A percentile compares a stretch with the other conserved stretches of the same genome.
Conservation (phyloP, 345 rosid genomes). For the Excoecaria agallocha region DNA sequence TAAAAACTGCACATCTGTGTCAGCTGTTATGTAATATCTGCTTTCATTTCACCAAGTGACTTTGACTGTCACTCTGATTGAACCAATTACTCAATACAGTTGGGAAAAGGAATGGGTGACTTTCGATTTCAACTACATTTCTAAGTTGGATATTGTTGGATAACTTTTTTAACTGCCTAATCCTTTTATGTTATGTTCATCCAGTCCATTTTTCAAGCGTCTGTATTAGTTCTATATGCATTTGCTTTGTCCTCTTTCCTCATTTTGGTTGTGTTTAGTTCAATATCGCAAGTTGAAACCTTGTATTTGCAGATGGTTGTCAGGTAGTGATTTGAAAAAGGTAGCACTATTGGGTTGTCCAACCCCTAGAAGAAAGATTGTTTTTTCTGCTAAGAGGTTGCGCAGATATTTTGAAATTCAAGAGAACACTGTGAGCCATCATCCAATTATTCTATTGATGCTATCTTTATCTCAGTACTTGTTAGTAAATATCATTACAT, state of each 20-base stretch:
- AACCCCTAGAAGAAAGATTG: conserved; percentile 38
- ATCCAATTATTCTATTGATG: background rate
- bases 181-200: background rate
- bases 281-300: background rate
- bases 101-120: background rate
- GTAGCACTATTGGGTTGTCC: conserved; percentile 76
- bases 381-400: conserved; percentile 69
- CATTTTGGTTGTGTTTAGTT: background rate
- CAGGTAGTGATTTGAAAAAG: conserved; percentile 64
- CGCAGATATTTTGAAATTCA: conserved; percentile 58
- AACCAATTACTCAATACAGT: background rate
- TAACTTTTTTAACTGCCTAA: too few relatives aligned
- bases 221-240: background rate
- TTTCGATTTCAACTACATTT: background rate
- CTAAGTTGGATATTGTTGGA: too few relatives aligned
- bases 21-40: background rate
- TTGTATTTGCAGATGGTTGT: conserved; percentile 65
- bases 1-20: too few relatives aligned
- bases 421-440: conserved; percentile 62
- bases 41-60: background rate
- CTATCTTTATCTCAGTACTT: too few relatives aligned
- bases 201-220: background rate
- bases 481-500: background rate
- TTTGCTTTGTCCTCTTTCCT: too few relatives aligned
- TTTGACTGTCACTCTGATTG: background rate